Percentiles rank a stretch among this genome's conserved stretches.
Conservation (phyloP, 805 yeast species). For the Ogataea thermomethanolica region DNA sequence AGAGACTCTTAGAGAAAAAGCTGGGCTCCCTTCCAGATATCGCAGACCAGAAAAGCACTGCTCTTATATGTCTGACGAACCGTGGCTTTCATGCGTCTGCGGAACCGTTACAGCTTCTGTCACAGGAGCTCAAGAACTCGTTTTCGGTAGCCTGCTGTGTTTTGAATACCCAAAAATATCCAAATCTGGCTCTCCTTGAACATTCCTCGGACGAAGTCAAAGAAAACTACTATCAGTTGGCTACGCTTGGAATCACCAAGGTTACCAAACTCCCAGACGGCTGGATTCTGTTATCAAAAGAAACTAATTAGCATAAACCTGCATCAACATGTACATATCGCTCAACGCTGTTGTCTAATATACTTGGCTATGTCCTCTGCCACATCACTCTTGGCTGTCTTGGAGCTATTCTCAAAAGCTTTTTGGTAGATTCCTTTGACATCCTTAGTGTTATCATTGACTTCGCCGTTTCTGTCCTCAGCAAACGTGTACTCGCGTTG, state of each 20-base stretch:
- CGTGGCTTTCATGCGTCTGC: slow-evolving; percentile 12
- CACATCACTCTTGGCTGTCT: slow-evolving; percentile 58
- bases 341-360: slow-evolving; percentile 35
- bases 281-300: slow-evolving; percentile 18
- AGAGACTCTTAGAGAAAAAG: slow-evolving; percentile 5
- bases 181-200: slow-evolving; percentile 18
- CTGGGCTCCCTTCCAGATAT: background rate
- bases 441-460: slow-evolving; percentile 46
- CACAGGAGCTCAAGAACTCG: slow-evolving; percentile 1
- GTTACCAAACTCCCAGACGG: slow-evolving; percentile 21
- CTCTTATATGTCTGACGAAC: slow-evolving; percentile 18
- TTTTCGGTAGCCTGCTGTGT: slow-evolving; percentile 19
- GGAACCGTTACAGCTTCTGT: slow-evolving; percentile 11
- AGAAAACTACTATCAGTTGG: slow-evolving; percentile 24
- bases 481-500: slow-evolving; percentile 71
- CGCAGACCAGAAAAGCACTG: slow-evolving; percentile 1
- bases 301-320: slow-evolving; percentile 2
- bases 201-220: slow-evolving; percentile 7
- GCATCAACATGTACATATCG: slow-evolving; percentile 2
- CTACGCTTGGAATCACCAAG: slow-evolving; percentile 25
- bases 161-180: slow-evolving; percentile 24
- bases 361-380: slow-evolving; percentile 73
- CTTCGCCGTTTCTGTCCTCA: slow-evolving; percentile 58
- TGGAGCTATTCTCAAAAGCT: slow-evolving; percentile 64
- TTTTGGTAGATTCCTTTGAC: slow-evolving; percentile 69